phyloP scores from a whole-genome alignment of 352 stramenopile genomes.

The Aphanomyces astaci region DNA sequence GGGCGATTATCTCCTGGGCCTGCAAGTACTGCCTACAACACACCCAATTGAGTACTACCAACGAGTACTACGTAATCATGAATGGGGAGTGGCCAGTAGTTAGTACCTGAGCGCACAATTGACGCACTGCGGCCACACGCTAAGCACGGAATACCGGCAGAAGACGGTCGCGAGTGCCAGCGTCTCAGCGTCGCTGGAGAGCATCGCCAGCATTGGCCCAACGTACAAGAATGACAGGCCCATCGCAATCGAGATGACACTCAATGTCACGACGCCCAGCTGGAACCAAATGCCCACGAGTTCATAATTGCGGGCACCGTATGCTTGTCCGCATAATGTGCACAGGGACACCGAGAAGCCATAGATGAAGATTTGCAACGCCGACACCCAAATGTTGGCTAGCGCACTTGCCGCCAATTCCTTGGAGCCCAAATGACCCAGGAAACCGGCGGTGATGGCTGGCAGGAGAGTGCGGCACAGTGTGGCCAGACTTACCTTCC shows the following conservation, averaged over 20 bases:
- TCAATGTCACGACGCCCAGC: slow-evolving; percentile 16
- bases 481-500: slow-evolving; percentile 22
- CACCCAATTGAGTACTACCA: background rate
- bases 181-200: slow-evolving; percentile 6
- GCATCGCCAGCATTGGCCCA: background rate
- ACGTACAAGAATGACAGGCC: slow-evolving; percentile 20
- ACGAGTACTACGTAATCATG: too few relatives aligned
- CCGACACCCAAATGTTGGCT: slow-evolving; percentile 23
- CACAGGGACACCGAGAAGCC: slow-evolving; percentile 23
- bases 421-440: slow-evolving; percentile 20
- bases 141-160: slow-evolving; percentile 18
- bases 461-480: slow-evolving; percentile 18
- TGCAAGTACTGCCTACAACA: slow-evolving; percentile 19
- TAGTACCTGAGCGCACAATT: slow-evolving; percentile 18
- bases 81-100: too few relatives aligned
- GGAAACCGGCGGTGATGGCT: slow-evolving; percentile 15
- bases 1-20: slow-evolving; percentile 19
- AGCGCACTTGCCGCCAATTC: slow-evolving; percentile 16
- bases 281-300: slow-evolving; percentile 24
- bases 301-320: slow-evolving; percentile 17
- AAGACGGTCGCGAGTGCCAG: slow-evolving; percentile 6
- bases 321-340: slow-evolving; percentile 22
- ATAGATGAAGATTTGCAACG: slow-evolving; percentile 21
- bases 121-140: slow-evolving; percentile 21
- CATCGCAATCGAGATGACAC: slow-evolving; percentile 4